Percentiles rank a stretch among this genome's conserved stretches.
These are phyloP conservation scores for Medicago lupulina DNA, from an alignment of 306 rosid genomes.

Conservation along the genomic window DNA sequence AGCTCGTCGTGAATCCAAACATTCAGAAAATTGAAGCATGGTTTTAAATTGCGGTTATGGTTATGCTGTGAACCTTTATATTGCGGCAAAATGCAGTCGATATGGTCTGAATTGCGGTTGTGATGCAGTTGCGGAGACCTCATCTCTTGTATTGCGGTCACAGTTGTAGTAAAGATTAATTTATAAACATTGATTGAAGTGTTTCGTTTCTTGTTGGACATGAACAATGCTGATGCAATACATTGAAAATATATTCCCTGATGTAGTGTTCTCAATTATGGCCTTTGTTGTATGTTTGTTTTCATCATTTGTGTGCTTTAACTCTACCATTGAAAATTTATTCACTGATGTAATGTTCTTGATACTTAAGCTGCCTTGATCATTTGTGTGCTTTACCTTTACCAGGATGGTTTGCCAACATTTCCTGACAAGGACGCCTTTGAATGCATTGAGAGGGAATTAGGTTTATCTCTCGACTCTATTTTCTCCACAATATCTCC, in stretches of 20 bases:
- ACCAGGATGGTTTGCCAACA: conserved; percentile 89
- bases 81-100: too few relatives aligned
- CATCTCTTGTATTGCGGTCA: too few relatives aligned
- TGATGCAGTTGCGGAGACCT: too few relatives aligned
- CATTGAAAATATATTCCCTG: background rate
- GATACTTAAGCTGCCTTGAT: conserved; percentile 29
- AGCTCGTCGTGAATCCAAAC: background rate
- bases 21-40: background rate
- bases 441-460: conserved; percentile 84
- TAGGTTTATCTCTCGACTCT: conserved; percentile 73
- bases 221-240: conserved; percentile 8
- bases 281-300: background rate
- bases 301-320: conserved; percentile 43
- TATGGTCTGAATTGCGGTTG: too few relatives aligned
- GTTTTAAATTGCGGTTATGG: too few relatives aligned
- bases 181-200: background rate
- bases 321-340: conserved; percentile 39
- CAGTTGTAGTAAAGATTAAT: too few relatives aligned
- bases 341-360: background rate
- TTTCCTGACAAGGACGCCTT: conserved; percentile 89
- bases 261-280: background rate
- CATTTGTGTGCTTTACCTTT: conserved; percentile 49
- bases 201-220: background rate
- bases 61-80: too few relatives aligned
- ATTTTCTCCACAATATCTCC: conserved; percentile 76